Base-by-base conservation (phyloP, 2,329 filamentous ascomycete genomes). In the Aspergillus ibericus region DNA sequence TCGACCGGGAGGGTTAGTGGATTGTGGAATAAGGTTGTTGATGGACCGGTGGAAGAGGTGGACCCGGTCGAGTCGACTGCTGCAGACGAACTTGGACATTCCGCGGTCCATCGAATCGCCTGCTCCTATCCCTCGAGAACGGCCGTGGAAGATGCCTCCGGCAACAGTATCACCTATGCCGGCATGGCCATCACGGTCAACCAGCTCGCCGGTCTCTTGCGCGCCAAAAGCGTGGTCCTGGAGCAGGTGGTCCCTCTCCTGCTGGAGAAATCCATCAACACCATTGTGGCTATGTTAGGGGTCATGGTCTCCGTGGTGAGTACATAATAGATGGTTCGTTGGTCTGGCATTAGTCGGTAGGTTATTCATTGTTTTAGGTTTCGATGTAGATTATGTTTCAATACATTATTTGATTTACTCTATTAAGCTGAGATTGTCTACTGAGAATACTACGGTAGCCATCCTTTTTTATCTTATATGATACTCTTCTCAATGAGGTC, bases 181-280 rank as follows among this genome's bases (percentile, higher is more conserved):
- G 49, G 32, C 10, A 22, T 52, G 32, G 15, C 29, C 3, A 38
- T 36, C 18, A 52, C 15, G 49, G 35, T 35, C 13, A 35, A 55
- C 29, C 40, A 47, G 53, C 16, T 46, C 13, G 53, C 40, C 20
- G 25, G 27, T 16, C 15, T 48, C 12, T 22, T 52, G 16, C 7
- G 29, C 4, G 49, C 29, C 29, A 35, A 35, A 7, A 34, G 49
- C 9, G 49, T 52, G 12, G 18, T 35, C 6, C 49, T 35, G 29
- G 49, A 35, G 13, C 13, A 56, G 35, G 49, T 56, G 13, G 54
- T 56, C 12, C 54, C 54, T 27, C 47, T 56, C 1, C 36, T 56
- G n/a, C 8, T 56, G 4, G 54, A 56, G 15, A 56, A 56, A 27
- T 56, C 54, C 22, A 48, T 47, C 5, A 20, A 40, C 46, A 56